Evolutionary conservation across 768 basidiomycete genomes (phyloP).

Genomic region (Macrolepiota albuminosa): DNA sequence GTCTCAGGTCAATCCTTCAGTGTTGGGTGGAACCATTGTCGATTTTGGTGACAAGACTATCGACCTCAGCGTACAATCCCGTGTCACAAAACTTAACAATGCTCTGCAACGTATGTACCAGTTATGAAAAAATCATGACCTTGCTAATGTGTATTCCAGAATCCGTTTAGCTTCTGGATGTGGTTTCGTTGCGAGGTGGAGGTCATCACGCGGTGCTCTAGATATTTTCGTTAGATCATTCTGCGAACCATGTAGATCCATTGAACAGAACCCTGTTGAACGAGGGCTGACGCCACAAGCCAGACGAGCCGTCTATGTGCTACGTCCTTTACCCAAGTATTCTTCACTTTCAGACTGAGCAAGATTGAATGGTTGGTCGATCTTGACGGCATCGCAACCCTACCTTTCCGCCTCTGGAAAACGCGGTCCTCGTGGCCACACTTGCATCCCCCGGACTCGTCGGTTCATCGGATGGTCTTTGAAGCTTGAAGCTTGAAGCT

Average conservation of each 20-base stretch:
- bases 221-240: slow-evolving; percentile 15
- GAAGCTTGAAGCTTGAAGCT: not conserved
- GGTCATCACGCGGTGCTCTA: slow-evolving; percentile 2
- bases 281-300: not conserved
- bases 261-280: not conserved
- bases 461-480: not conserved
- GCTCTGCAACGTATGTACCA: slow-evolving; percentile 69
- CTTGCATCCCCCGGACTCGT: not conserved
- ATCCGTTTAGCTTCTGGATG: slow-evolving; percentile 29
- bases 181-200: slow-evolving; percentile 4
- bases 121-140: slow-evolving; percentile 7
- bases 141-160: slow-evolving; percentile 19
- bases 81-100: slow-evolving; percentile 92
- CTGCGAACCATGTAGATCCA: not conserved
- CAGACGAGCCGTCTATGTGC: not conserved
- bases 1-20: slow-evolving; percentile 79
- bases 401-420: not conserved
- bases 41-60: slow-evolving; percentile 99
- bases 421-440: not conserved
- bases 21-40: slow-evolving; percentile 89
- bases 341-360: not conserved
- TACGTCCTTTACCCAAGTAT: not conserved
- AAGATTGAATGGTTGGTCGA: not conserved
- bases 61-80: slow-evolving; percentile 90
- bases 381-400: not conserved